These are phyloP conservation scores for Mortierella sp. DNA, from an alignment of 371 early-diverging fungal genomes.

Conservation along the genomic window DNA sequence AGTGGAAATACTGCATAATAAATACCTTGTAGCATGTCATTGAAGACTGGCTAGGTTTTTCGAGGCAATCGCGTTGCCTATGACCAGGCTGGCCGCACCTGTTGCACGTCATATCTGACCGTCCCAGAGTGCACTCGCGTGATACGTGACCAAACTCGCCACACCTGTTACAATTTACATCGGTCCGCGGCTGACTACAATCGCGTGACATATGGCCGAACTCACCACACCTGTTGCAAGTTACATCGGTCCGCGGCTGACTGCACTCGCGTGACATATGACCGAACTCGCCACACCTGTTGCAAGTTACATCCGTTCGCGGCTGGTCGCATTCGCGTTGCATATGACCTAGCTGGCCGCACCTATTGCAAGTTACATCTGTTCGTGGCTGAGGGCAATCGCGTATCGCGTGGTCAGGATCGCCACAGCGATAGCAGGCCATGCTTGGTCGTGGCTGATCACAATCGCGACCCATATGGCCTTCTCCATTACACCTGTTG, in stretches of 20 bases:
- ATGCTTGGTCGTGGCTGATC: slow-evolving; percentile 36
- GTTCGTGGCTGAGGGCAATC: slow-evolving; percentile 12
- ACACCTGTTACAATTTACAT: background rate
- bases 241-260: background rate
- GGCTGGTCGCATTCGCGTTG: slow-evolving; percentile 51
- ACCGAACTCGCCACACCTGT: background rate
- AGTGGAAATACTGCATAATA: background rate
- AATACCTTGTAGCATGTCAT: slow-evolving; percentile 18
- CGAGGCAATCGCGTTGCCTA: slow-evolving; percentile 43
- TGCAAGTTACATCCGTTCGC: slow-evolving; percentile 5
- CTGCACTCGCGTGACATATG: slow-evolving; percentile 42
- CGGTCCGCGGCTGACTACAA: slow-evolving; percentile 31
- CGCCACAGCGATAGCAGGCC: slow-evolving; percentile 66
- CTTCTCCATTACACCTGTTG: slow-evolving; percentile 59
- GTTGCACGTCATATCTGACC: slow-evolving; percentile 14
- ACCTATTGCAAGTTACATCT: slow-evolving; percentile 22
- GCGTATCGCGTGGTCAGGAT: slow-evolving; percentile 17
- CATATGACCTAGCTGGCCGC: slow-evolving; percentile 22
- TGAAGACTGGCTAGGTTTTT: background rate
- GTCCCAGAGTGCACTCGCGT: slow-evolving; percentile 31
- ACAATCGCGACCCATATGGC: slow-evolving; percentile 58
- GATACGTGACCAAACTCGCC: slow-evolving; percentile 15
- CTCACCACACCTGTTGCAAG: slow-evolving; percentile 22
- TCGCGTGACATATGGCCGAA: slow-evolving; percentile 41
- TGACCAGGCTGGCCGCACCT: slow-evolving; percentile 17